Base-by-base conservation (phyloP, 805 yeast species). In the Lipomyces lipofer region DNA sequence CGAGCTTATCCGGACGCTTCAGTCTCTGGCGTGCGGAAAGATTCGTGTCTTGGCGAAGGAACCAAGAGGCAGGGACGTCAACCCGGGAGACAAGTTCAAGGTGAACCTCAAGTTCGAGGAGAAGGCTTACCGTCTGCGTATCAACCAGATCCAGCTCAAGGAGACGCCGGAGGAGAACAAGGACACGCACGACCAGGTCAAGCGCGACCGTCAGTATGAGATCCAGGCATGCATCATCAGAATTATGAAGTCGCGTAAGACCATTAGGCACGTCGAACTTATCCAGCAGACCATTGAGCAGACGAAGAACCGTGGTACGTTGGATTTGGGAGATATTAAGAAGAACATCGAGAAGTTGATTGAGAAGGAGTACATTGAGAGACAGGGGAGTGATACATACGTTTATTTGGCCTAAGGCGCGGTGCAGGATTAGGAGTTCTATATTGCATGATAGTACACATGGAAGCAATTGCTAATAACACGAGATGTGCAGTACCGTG, bases 151-250 rank as follows among this genome's bases (percentile, higher is more conserved):
- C 21, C 66, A 50, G 35, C 47, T 58, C 36, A 56, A 57, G 51
- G 61, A 62, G 52, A 56, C 62, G n/a, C 58, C 60, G 15, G 61
- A 58, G 47, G 64, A 60, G 53, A 47, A 54, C 44, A 56, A 59
- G 42, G 51, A 54, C 25, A 56, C 57, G 9, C 64, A 54, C 32
- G 63, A 61, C 24, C 54, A 62, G 43, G 67, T 68, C 19, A 47
- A 43, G 15, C 62, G 66, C 1, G 72, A 69, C 45, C 63, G 72
- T 5, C 63, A 59, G 35, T 63, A 59, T 60, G 72, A 69, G 53
- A 62, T 67, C 27, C 71, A 66, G 50, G 72, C 71, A 8, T 64
- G 68, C 1, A 58, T 69, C 9, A 56, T 66, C n/a, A 60, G 72
- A 2, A 60, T 69, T 39, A 66, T 69, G 70, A 69, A 69, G 59